phyloP scores from a whole-genome alignment of 2,329 filamentous ascomycete species.

The Trichophyton benhamiae region DNA sequence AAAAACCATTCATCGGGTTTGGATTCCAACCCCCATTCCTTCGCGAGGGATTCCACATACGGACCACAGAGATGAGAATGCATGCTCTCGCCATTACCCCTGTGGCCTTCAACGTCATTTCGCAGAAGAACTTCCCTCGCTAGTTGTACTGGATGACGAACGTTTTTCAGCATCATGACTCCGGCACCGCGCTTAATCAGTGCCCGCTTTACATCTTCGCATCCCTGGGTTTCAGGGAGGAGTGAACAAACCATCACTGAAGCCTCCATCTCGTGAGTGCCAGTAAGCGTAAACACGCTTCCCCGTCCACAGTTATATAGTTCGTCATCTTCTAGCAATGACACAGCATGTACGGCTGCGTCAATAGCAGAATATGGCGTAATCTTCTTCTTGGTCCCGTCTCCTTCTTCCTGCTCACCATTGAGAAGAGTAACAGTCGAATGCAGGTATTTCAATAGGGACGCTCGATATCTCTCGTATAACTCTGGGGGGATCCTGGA shows the following conservation, averaged over 20 bases:
- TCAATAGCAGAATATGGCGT: constrained; percentile 49
- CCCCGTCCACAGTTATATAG: constrained; percentile 78
- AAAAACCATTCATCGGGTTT: constrained; percentile 64
- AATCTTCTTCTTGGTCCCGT: not conserved
- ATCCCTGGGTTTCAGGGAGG: constrained; percentile 4
- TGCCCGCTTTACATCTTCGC: constrained; percentile 32
- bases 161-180: constrained; percentile 57
- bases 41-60: constrained; percentile 57
- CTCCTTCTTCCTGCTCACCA: not conserved
- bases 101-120: constrained; percentile 42
- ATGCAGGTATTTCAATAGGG: constrained; percentile 51
- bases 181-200: constrained; percentile 65
- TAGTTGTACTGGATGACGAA: constrained; percentile 69
- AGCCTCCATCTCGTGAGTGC: constrained; percentile 74
- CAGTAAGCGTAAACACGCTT: constrained; percentile 73
- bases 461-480: constrained; percentile 46
- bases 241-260: constrained; percentile 64
- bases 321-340: constrained; percentile 62
- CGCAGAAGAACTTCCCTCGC: constrained; percentile 56
- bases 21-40: constrained; percentile 50
- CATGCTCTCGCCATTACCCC: constrained; percentile 20
- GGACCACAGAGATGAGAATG: constrained; percentile 59
- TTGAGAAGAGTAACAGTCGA: constrained; percentile 32
- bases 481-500: constrained; percentile 46
- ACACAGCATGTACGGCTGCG: constrained; percentile 62